Percentiles rank a stretch among this genome's conserved stretches.
phyloP scores from a whole-genome alignment of 116 monocot species.

The Posidonia oceanica region DNA sequence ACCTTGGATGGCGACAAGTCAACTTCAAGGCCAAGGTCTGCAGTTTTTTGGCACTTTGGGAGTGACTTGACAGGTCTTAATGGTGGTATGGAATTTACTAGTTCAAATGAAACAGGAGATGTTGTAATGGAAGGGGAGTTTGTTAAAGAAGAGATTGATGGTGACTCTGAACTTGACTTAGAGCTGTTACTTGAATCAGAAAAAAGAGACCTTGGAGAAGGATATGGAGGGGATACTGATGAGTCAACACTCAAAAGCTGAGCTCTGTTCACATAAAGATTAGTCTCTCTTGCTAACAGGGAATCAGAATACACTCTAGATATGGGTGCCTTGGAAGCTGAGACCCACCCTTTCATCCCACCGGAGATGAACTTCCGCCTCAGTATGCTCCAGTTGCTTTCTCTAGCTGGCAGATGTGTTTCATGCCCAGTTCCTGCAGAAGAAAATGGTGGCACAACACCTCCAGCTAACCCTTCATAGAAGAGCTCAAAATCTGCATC shows the following conservation, averaged over 20 bases:
- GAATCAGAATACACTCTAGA: constrained; percentile 52
- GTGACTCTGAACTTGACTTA: constrained; percentile 53
- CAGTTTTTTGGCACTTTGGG: constrained; percentile 13
- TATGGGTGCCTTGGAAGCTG: constrained; percentile 20
- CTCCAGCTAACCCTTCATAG: constrained; percentile 65
- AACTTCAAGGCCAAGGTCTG: constrained; percentile 9
- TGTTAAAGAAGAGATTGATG: constrained; percentile 37
- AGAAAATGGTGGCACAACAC: constrained; percentile 78
- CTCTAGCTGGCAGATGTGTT: constrained; percentile 84
- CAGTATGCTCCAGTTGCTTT: constrained; percentile 82
- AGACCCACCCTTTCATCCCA: constrained; percentile 16
- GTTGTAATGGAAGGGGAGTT: constrained; percentile 28
- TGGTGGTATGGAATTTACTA: constrained; percentile 18
- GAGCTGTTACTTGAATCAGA: constrained; percentile 55
- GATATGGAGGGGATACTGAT: constrained; percentile 36
- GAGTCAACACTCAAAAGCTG: constrained; percentile 31
- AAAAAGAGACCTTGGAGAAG: constrained; percentile 51
- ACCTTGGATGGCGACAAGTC: constrained; percentile 39
- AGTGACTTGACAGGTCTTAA: constrained; percentile 18
- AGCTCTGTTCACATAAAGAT: constrained; percentile 21
- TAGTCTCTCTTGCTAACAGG: constrained; percentile 22
- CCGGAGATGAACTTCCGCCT: constrained; percentile 64
- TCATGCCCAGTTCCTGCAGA: constrained; percentile 48
- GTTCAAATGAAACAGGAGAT: constrained; percentile 25
- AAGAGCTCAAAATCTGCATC: constrained; percentile 86